A percentile compares a stretch with the other conserved stretches of the same genome.
These are phyloP conservation scores for Fomitopsis palustris DNA, from an alignment of 1,284 basidiomycete species.

Conservation along the genomic window DNA sequence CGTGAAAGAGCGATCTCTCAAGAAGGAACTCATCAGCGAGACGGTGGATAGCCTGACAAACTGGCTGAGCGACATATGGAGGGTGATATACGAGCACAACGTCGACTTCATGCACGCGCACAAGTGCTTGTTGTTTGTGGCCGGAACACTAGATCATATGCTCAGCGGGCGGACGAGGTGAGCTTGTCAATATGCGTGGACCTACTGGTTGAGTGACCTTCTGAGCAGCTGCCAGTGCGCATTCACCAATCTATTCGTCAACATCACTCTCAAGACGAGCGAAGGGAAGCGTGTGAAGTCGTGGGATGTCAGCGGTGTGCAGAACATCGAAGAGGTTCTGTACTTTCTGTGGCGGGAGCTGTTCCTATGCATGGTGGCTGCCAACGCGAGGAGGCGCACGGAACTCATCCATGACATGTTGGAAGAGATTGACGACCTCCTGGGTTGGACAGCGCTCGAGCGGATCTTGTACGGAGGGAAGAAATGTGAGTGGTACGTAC, in stretches of 20 bases:
- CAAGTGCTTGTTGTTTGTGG: conserved; percentile 47
- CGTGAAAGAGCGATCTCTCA: conserved; percentile 46
- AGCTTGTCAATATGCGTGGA: conserved; percentile 18
- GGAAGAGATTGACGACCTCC: conserved; percentile 45
- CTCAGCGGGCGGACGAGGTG: conserved; percentile 42
- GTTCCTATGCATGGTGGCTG: conserved; percentile 49
- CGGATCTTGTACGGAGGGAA: conserved; percentile 50
- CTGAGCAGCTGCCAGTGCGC: conserved; percentile 44
- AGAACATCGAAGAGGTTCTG: conserved; percentile 44
- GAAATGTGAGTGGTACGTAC: conserved; percentile 30
- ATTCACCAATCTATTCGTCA: conserved; percentile 43
- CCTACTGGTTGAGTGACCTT: background rate
- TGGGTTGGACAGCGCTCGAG: conserved; percentile 49
- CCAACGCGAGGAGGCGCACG: conserved; percentile 33
- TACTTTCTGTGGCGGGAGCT: conserved; percentile 70
- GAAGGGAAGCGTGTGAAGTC: conserved; percentile 44
- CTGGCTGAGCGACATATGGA: conserved; percentile 64
- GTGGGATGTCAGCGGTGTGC: conserved; percentile 47
- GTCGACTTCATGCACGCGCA: conserved; percentile 52
- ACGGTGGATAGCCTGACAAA: conserved; percentile 46
- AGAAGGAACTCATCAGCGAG: conserved; percentile 51
- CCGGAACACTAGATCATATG: conserved; percentile 43
- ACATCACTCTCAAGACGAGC: conserved; percentile 38
- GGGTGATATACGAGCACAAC: conserved; percentile 50
- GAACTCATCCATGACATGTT: conserved; percentile 47